Evolutionary conservation across 176 grass and related monocot species (phyloP).

Genomic region (Hsuehochloa calcarea): DNA sequence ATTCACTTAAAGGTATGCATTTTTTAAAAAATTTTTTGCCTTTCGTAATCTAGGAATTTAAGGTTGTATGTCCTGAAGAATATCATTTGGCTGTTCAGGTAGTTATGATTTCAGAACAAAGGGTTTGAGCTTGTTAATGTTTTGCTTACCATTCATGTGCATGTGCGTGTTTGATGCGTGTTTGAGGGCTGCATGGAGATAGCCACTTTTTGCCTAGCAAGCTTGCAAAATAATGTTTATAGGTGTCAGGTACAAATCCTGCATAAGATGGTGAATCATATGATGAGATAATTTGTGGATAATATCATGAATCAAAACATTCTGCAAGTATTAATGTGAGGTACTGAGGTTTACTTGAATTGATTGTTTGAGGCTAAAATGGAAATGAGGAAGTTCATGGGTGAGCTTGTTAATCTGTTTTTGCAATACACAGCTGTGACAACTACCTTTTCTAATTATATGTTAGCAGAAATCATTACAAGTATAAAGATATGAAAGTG

Average conservation of each 20-base stretch:
- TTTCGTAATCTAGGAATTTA: background rate
- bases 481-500: background rate
- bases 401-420: background rate
- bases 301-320: background rate
- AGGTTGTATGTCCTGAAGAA: background rate
- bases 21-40: background rate
- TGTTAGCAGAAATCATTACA: background rate
- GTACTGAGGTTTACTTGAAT: background rate
- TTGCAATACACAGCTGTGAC: background rate
- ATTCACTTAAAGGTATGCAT: slow-evolving; percentile 71
- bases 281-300: background rate
- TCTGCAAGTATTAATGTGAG: background rate
- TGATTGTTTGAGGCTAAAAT: slow-evolving; percentile 7
- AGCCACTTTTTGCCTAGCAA: background rate
- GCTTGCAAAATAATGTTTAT: background rate
- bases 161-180: background rate
- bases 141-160: background rate
- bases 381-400: background rate
- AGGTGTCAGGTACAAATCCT: background rate
- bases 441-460: background rate
- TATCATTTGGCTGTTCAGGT: background rate
- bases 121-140: background rate
- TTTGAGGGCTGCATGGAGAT: background rate
- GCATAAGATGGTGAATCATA: background rate
- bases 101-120: background rate